Percentiles rank a stretch among this genome's conserved stretches.
These are phyloP conservation scores for Crataegus laevigata DNA, from an alignment of 306 rosid genomes.

Conservation along the genomic window DNA sequence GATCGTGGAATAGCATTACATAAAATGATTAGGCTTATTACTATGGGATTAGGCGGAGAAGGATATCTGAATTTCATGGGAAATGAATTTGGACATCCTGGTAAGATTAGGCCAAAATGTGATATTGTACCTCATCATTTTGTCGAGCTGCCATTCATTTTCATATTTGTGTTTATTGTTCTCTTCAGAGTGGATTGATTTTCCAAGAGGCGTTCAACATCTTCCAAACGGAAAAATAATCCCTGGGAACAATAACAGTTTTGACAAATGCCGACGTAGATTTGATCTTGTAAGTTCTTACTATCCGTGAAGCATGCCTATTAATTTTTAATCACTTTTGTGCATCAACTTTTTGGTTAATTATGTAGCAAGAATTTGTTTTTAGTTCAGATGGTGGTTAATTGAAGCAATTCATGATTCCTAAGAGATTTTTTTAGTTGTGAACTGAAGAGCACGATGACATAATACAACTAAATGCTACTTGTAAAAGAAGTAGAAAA, in stretches of 20 bases:
- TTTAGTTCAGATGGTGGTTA: background rate
- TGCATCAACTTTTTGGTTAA: background rate
- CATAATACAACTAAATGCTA: background rate
- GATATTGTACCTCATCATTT: background rate
- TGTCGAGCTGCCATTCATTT: constrained; percentile 4
- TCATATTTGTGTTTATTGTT: constrained; percentile 3
- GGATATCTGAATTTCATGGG: constrained; percentile 99
- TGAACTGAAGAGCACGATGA: background rate
- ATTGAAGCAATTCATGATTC: background rate
- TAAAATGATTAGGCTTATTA: constrained; percentile 96
- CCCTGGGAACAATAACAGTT: constrained; percentile 70
- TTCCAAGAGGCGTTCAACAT: constrained; percentile 77
- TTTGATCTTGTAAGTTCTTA: constrained; percentile 75
- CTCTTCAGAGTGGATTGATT: constrained; percentile 92
- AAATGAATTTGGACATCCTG: constrained; percentile 99
- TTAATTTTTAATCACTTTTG: background rate
- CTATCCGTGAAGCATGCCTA: background rate
- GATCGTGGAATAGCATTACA: constrained; percentile 98
- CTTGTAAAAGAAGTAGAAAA: background rate
- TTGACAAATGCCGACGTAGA: constrained; percentile 93
- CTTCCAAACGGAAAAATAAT: constrained; percentile 56
- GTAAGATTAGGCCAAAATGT: constrained; percentile 33
- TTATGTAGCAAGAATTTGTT: background rate
- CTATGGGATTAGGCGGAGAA: constrained; percentile 95
- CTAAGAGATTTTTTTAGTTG: background rate